phyloP scores from a whole-genome alignment of 2,329 filamentous ascomycete genomes.

The Phialophora expanda region DNA sequence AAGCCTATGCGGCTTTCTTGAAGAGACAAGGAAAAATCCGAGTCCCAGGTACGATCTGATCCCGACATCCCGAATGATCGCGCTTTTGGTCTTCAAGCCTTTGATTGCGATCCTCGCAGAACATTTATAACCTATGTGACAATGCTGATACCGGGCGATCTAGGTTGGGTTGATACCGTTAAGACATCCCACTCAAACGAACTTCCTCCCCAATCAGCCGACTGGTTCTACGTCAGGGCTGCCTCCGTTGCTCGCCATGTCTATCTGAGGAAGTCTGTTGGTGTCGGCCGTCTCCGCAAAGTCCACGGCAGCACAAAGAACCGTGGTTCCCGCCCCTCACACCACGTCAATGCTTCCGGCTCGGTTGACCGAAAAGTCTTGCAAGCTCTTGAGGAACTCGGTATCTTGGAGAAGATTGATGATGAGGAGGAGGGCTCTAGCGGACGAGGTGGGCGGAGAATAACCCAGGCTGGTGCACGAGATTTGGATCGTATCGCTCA shows the following conservation, averaged over 20 bases:
- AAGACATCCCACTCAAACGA: slow-evolving; percentile 98
- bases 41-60: slow-evolving; percentile 65
- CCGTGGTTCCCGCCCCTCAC: slow-evolving; percentile 85
- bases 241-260: slow-evolving; percentile 96
- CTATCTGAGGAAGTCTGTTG: slow-evolving; percentile 99
- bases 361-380: slow-evolving; percentile 96
- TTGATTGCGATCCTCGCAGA: neutral
- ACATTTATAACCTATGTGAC: neutral
- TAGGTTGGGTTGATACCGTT: slow-evolving; percentile 99
- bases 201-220: slow-evolving; percentile 95
- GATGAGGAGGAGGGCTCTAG: slow-evolving; percentile 87
- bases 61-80: slow-evolving; percentile 5
- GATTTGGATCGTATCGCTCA: slow-evolving; percentile 96
- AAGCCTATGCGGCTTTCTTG: slow-evolving; percentile 70
- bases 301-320: slow-evolving; percentile 97
- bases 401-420: slow-evolving; percentile 79
- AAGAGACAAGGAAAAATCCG: slow-evolving; percentile 74
- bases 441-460: slow-evolving; percentile 96
- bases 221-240: slow-evolving; percentile 92
- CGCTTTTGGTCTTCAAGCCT: neutral
- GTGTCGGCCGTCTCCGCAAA: slow-evolving; percentile 96
- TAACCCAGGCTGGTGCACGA: slow-evolving; percentile 97
- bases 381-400: slow-evolving; percentile 98
- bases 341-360: slow-evolving; percentile 95
- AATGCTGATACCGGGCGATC: slow-evolving; percentile 24